phyloP scores from a whole-genome alignment of 306 rosid genomes.

The Carpinus fangiana region DNA sequence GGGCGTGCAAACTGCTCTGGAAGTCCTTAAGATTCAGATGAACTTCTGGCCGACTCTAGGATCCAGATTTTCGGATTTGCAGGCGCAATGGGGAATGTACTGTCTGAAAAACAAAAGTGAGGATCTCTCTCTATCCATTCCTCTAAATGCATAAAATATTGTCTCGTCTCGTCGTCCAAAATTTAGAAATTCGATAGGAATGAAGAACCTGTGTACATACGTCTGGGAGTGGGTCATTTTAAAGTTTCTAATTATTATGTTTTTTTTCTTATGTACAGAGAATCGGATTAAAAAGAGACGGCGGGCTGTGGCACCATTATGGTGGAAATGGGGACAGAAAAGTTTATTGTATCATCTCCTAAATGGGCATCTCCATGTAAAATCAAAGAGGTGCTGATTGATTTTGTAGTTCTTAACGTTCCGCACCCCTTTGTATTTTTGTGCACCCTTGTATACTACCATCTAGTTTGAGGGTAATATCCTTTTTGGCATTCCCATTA shows the following conservation, averaged over 20 bases:
- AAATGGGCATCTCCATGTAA: constrained; percentile 36
- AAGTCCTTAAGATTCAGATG: constrained; percentile 77
- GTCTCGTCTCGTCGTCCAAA: neutral
- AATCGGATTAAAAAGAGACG: constrained; percentile 51
- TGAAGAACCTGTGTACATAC: neutral
- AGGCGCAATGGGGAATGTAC: constrained; percentile 52
- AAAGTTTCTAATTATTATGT: constrained; percentile 12
- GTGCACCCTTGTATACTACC: constrained; percentile 45
- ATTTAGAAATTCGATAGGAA: neutral
- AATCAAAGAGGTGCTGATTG: constrained; percentile 38
- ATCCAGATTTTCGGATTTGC: constrained; percentile 53
- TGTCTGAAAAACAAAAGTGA: constrained; percentile 51
- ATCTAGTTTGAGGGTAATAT: constrained; percentile 25
- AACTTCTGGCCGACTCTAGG: constrained; percentile 74
- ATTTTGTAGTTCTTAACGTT: constrained; percentile 28
- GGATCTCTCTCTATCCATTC: constrained; percentile 37
- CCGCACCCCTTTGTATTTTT: constrained; percentile 27
- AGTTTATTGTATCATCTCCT: constrained; percentile 40
- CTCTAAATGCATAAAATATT: neutral
- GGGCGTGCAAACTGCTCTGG: constrained; percentile 69
- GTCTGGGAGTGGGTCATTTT: constrained; percentile 12
- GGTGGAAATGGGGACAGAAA: constrained; percentile 60
- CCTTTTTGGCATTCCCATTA: constrained; percentile 21
- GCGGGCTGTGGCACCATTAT: constrained; percentile 35
- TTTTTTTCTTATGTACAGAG: constrained; percentile 35